A percentile compares a stretch with the other conserved stretches of the same genome.
Evolutionary conservation across 1,139 yeast genomes (phyloP).

Genomic region (Candida pseudocylindracea): DNA sequence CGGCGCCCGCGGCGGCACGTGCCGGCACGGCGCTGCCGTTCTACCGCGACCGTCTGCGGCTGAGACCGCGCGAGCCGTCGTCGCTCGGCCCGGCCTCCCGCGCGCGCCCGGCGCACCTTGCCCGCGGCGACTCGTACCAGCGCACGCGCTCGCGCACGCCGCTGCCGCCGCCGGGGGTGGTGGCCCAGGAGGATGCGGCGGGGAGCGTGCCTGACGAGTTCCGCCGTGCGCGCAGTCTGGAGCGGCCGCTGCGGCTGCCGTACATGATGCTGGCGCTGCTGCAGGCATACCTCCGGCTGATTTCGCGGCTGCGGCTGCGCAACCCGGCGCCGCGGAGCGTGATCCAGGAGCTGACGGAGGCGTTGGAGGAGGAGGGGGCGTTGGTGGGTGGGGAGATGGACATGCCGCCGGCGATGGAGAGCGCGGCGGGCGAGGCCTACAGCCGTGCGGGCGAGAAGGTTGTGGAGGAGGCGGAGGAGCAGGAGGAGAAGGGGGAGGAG

Average conservation of each 20-base stretch:
- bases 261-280: constrained; percentile 24
- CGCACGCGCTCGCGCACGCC: constrained; percentile 19
- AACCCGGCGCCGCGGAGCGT: constrained; percentile 12
- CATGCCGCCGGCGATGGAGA: constrained; percentile 16
- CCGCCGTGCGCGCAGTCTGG: constrained; percentile 14
- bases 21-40: background rate
- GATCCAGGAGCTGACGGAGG: constrained; percentile 19
- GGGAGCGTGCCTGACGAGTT: constrained; percentile 11
- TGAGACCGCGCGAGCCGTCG: constrained; percentile 10
- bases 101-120: constrained; percentile 26
- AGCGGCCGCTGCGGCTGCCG: constrained; percentile 25
- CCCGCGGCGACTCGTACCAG: constrained; percentile 45
- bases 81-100: too few species aligned
- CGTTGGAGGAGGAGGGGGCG: constrained; percentile 21
- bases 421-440: constrained; percentile 18
- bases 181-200: constrained; percentile 5
- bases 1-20: background rate
- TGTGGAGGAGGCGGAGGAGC: constrained; percentile 1
- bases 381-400: constrained; percentile 21
- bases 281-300: constrained; percentile 27
- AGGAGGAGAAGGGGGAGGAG: constrained; percentile 1
- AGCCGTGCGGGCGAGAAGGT: constrained; percentile 3
- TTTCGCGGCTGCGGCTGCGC: constrained; percentile 41
- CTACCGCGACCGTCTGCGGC: constrained; percentile 1
- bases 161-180: constrained; percentile 17